Percentiles rank a stretch among this genome's conserved stretches.
These are phyloP conservation scores for Penicillium vulpinum DNA, from an alignment of 2,329 filamentous ascomycete species.

Conservation along the genomic window DNA sequence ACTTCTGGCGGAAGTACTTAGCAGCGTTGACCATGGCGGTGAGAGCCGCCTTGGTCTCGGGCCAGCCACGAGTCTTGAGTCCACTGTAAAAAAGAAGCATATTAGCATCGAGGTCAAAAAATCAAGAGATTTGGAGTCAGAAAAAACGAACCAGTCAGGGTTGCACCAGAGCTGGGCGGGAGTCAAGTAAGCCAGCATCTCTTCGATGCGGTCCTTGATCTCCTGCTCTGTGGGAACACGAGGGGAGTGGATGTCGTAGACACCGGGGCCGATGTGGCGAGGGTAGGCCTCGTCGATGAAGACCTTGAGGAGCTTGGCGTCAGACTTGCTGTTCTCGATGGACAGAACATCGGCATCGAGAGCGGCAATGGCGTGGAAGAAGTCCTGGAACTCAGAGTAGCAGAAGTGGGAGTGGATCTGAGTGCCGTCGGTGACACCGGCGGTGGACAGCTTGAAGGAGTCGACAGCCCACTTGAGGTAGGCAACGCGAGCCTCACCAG, in stretches of 20 bases:
- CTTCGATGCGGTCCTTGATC: conserved; percentile 95
- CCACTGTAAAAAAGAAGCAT: conserved; percentile 54
- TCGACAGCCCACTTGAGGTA: conserved; percentile 98
- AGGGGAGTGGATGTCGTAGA: conserved; percentile 99
- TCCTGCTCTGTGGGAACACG: conserved; percentile 96
- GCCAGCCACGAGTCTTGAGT: conserved; percentile 98
- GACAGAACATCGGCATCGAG: conserved; percentile 97
- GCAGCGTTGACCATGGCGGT: conserved; percentile 92
- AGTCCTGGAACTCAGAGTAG: conserved; percentile 99
- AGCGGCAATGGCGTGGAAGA: conserved; percentile 99
- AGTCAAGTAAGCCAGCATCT: conserved; percentile 98
- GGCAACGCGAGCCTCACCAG: conserved; percentile 90
- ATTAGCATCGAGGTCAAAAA: background rate
- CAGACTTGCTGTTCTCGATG: conserved; percentile 99
- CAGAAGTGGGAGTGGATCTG: conserved; percentile 99
- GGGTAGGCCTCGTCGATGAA: conserved; percentile 97
- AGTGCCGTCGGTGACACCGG: conserved; percentile 89
- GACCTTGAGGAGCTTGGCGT: conserved; percentile 98
- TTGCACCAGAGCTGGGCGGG: conserved; percentile 99
- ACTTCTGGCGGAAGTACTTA: conserved; percentile 93
- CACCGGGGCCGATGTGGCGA: conserved; percentile 96
- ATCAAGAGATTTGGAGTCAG: too few relatives aligned
- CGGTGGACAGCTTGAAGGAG: conserved; percentile 93
- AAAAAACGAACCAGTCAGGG: conserved; percentile 66
- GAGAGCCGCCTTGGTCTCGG: conserved; percentile 95